Evolutionary conservation across 495 filamentous ascomycete genomes (phyloP), one percentile per base, ranked within the genome.

Genomic region (Massariosphaeria phaeospora): DNA sequence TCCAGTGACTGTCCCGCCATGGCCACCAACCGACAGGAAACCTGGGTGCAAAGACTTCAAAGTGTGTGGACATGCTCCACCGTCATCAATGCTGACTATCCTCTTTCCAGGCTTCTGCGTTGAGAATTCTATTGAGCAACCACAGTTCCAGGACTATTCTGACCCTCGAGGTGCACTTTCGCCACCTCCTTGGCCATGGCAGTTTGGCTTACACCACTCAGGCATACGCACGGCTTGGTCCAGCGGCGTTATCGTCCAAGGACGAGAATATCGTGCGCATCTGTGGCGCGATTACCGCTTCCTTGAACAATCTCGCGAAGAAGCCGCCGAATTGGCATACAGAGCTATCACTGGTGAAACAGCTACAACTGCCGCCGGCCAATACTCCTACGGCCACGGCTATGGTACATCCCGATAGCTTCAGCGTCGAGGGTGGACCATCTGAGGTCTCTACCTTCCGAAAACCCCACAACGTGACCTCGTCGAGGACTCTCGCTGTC

Each of bases 231-330:
- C 56, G 3, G 56, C 56, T 21, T 59, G 56, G 56, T 48, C 41
- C 7, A 59, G 56, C 35, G 29, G 41, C 26, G 56, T 59, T 23
- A 25, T 46, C 15, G 56, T 59, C 20, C 42, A 49, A 26, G 49
- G 49, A 21, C 41, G 49, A 9, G 49, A 59, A 40, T 59, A 42
- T 35, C 20, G 49, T 12, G 48, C 48, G 10, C 17, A 21, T 8
- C 42, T 59, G n/a, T 59, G 49, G 48, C 56, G 56, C 48, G 56
- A 59, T 17, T 52, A 53, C 24, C 48, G 49, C 5, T 59, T 25
- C 31, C 40, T 59, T 34, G 49, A 54, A 0, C 56, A 59, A n/a
- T 59, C 40, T 10, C 56, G 56, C 25, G 56, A 59, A 36, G 56
- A 59, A n/a, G 56, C 56, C 33, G 56, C 56, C 15, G 48, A 59